Base-by-base conservation (phyloP, 768 basidiomycete species). In the Lentinula edodes region DNA sequence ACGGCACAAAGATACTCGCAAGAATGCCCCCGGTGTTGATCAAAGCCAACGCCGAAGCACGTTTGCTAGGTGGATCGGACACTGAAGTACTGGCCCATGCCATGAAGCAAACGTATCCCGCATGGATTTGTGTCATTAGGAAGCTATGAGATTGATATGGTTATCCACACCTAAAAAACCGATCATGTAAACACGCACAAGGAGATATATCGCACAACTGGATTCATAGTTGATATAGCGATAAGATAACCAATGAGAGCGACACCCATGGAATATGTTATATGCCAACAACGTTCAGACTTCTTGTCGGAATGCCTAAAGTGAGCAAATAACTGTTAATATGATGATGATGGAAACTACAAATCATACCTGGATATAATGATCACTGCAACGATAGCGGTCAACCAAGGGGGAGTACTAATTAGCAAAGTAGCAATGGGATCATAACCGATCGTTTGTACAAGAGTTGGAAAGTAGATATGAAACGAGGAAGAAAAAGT, bases 1-100 rank as follows among this genome's bases (percentile, higher is more conserved):
- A 94, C 78, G 91, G 87, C 62, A 93, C 93, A 43, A 86, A 75
- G 46, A 96, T 80, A 74, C 95, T 95, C 0, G 93, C 94, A 5
- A 91, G 78, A 67, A 91, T 86, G 7, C 89, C 88, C 68, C 91
- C 84, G 45, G 88, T 84, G 71, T 95, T 93, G 67, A 93, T 84
- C 62, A 90, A 74, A 2, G 92, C 93, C 53, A 96, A 78, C 12
- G 89, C 88, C 20, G 93, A 88, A 2, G 93, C 90, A 5, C 93
- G 86, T 73, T 95, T 95, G 16, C 87, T 84, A 6, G 91, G 80
- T 36, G 93, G 87, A 16, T 84, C 69, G 6, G 78, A 70, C n/a
- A 83, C 76, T 10, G 80, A 77, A 35, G 76, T 76, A 61, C 79
- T 81, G 7, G 77, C 75, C 82, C 82, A 84, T 1, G 81, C 78